Evolutionary conservation across 352 stramenopile species (phyloP).

Genomic region (Globisporangium radiosum): DNA sequence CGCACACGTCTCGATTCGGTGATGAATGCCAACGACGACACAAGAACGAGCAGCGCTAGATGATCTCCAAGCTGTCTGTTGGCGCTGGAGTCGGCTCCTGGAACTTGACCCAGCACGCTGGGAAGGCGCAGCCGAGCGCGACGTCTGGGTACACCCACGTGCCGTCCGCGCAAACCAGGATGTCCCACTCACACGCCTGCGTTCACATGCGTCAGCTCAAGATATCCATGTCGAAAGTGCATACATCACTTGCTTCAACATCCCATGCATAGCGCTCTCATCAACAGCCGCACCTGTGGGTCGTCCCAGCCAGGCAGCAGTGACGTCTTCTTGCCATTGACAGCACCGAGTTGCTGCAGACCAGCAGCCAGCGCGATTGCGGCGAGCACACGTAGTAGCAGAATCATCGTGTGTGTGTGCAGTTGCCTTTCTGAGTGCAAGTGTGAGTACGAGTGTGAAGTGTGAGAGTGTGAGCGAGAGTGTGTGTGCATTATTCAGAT

Average conservation of each 20-base stretch:
- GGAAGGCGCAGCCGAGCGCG: slow-evolving; percentile 39
- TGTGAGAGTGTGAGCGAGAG: too few relatives aligned
- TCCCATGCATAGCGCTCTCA: not conserved
- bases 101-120: slow-evolving; percentile 33
- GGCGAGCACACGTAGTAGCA: not conserved
- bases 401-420: too few relatives aligned
- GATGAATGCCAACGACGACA: not conserved
- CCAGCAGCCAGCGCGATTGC: not conserved
- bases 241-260: not conserved
- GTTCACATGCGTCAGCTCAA: too few relatives aligned
- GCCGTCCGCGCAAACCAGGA: slow-evolving; percentile 54
- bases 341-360: not conserved
- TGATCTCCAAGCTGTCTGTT: too few relatives aligned
- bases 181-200: slow-evolving; percentile 53
- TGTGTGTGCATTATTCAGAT: too few relatives aligned
- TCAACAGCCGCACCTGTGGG: slow-evolving; percentile 24
- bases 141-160: slow-evolving; percentile 56
- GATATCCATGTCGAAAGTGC: not conserved
- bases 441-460: too few relatives aligned
- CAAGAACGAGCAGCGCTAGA: too few relatives aligned
- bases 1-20: too few relatives aligned
- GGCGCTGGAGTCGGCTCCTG: not conserved
- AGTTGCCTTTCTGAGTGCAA: too few relatives aligned
- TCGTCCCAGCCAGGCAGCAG: slow-evolving; percentile 18
- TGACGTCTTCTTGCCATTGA: slow-evolving; percentile 2